Percentiles rank a stretch among this genome's conserved stretches.
These are phyloP conservation scores for Batrachochytrium dendrobatidis DNA, from an alignment of 371 early-diverging fungal genomes.

Conservation along the genomic window DNA sequence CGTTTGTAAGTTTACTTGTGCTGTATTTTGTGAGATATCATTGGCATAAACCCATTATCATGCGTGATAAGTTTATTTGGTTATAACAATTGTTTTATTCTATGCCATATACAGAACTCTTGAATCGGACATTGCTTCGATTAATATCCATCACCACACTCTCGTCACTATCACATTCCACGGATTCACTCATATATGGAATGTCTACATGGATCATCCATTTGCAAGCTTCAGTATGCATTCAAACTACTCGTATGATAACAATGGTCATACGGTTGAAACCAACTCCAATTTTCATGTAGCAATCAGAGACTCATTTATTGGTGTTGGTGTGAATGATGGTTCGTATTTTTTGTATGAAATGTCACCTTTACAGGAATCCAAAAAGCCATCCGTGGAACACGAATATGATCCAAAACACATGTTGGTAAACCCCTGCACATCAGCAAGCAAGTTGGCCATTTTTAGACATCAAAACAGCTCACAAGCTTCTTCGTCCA, in stretches of 20 bases:
- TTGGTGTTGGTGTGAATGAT: neutral
- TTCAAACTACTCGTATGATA: neutral
- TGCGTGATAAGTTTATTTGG: too few relatives aligned
- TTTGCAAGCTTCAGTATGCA: neutral
- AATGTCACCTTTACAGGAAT: conserved; percentile 1
- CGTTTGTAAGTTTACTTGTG: neutral
- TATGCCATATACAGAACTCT: neutral
- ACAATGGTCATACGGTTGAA: neutral
- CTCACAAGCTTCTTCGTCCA: too few relatives aligned
- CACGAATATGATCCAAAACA: too few relatives aligned
- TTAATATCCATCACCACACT: neutral
- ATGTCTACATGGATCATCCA: neutral
- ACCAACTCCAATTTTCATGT: neutral
- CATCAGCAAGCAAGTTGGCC: too few relatives aligned
- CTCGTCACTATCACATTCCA: neutral
- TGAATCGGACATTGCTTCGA: neutral
- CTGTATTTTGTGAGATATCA: too few relatives aligned
- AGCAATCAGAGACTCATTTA: neutral
- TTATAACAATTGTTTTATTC: too few relatives aligned
- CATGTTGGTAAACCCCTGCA: too few relatives aligned
- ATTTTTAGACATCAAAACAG: too few relatives aligned
- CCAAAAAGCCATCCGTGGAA: too few relatives aligned
- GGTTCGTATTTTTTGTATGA: neutral
- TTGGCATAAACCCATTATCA: too few relatives aligned
- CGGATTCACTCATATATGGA: neutral